Evolutionary conservation across 805 yeast species (phyloP), one percentile per base, ranked within the genome.

Genomic region (Monosporozyma aquatica): DNA sequence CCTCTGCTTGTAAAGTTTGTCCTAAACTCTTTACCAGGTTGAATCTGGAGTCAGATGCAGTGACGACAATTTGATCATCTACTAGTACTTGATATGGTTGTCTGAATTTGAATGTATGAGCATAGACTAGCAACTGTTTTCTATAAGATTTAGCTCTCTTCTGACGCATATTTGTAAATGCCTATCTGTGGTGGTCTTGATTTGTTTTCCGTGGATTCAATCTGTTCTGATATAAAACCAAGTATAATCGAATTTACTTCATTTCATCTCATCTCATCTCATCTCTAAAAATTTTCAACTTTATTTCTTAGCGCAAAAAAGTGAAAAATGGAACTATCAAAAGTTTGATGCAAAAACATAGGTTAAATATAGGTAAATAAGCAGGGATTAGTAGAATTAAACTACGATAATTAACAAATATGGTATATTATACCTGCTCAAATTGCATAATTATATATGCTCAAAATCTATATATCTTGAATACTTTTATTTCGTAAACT

Each of bases 71-170:
- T 50, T 82, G 83, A 48, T 86, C 85, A 59, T 92, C 98, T 6
- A 89, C 80, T 15, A 90, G 62, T 21, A 87, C 82, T 66, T 92
- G 98, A 53, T 83, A 89, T 2, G 98, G 98, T 49, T 83, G 87
- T 60, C 95, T 76, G 70, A 92, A 92, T 54, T 84, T 84, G 74
- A 90, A 92, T 6, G 95, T 74, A 59, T 87, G 84, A 51, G 76
- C 74, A 54, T 87, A 82, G 43, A 85, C 81, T 51, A 81, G 76
- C 84, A 92, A 82, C 62, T 86, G 95, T 70, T 90, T 90, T 62
- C 90, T 80, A 65, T 92, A 92, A 1, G 92, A 72, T 64, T 90
- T 90, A 41, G 97, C 95, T 65, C 98, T 75, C 65, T 89, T 90
- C 67, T 90, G 96, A 72, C 95, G 87, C 98, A 90, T 90, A 26